phyloP scores from a whole-genome alignment of 208 protist genomes.

The Dictyostelium gargantuum region DNA sequence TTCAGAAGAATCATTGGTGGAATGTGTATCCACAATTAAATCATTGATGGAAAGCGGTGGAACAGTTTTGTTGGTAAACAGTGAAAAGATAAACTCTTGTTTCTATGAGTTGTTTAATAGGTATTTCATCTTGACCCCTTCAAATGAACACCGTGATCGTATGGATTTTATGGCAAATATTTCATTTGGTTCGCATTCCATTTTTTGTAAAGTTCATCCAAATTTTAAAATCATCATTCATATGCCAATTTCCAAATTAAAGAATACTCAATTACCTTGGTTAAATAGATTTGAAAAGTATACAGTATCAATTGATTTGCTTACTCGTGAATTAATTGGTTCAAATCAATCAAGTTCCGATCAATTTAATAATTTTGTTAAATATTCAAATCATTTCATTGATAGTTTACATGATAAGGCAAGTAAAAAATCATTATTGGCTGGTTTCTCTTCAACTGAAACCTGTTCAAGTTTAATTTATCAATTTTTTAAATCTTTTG shows the following conservation, averaged over 20 bases:
- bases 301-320: conserved; percentile 48
- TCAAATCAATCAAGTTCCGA: background rate
- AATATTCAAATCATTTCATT: background rate
- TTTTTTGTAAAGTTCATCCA: conserved; percentile 71
- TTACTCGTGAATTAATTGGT: background rate
- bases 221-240: conserved; percentile 78
- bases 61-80: conserved; percentile 77
- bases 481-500: background rate
- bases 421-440: background rate
- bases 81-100: conserved; percentile 35
- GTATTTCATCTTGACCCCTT: conserved; percentile 59
- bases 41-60: conserved; percentile 61
- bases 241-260: conserved; percentile 52
- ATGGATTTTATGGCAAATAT: conserved; percentile 59
- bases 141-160: background rate
- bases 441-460: background rate
- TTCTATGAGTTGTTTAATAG: conserved; percentile 84
- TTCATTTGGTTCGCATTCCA: conserved; percentile 59
- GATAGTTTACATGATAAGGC: background rate
- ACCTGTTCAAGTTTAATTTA: conserved; percentile 16
- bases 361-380: background rate
- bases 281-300: conserved; percentile 82
- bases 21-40: conserved; percentile 71
- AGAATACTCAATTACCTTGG: conserved; percentile 69
- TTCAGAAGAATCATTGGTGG: background rate